Evolutionary conservation across 164 flowering plant species (phyloP).

Genomic region (Aristolochia contorta): DNA sequence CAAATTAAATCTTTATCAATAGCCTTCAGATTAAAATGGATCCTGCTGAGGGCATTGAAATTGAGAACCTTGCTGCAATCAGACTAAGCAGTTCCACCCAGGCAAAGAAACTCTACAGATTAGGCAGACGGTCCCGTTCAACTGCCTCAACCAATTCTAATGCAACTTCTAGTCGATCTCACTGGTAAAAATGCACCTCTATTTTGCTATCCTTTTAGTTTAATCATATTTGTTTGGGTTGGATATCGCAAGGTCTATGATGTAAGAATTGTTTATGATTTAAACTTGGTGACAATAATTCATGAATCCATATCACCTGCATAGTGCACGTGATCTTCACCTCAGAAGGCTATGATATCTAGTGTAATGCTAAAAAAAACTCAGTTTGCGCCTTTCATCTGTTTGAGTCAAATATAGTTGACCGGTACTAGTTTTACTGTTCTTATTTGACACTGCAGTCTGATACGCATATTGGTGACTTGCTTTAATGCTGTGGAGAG

Average conservation of each 20-base stretch:
- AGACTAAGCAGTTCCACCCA: constrained; percentile 40
- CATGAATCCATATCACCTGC: no score
- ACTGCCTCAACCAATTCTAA: constrained; percentile 56
- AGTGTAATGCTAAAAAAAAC: no score
- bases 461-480: constrained; percentile 44
- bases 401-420: no score
- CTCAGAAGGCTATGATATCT: no score
- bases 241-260: neutral
- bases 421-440: neutral
- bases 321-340: no score
- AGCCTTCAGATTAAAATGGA: constrained; percentile 52
- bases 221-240: constrained; percentile 2
- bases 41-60: constrained; percentile 38
- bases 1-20: constrained; percentile 4
- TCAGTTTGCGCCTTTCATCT: no score
- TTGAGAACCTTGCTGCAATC: constrained; percentile 47
- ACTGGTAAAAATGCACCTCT: constrained; percentile 29
- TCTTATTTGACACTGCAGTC: constrained; percentile 23
- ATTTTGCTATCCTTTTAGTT: neutral
- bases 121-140: constrained; percentile 52
- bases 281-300: no score
- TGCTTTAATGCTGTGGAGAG: constrained; percentile 38
- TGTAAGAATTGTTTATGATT: neutral
- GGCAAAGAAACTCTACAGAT: constrained; percentile 36
- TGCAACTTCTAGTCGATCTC: constrained; percentile 55